phyloP scores from a whole-genome alignment of 1,284 basidiomycete species.

The Mycocalia duriaeana region DNA sequence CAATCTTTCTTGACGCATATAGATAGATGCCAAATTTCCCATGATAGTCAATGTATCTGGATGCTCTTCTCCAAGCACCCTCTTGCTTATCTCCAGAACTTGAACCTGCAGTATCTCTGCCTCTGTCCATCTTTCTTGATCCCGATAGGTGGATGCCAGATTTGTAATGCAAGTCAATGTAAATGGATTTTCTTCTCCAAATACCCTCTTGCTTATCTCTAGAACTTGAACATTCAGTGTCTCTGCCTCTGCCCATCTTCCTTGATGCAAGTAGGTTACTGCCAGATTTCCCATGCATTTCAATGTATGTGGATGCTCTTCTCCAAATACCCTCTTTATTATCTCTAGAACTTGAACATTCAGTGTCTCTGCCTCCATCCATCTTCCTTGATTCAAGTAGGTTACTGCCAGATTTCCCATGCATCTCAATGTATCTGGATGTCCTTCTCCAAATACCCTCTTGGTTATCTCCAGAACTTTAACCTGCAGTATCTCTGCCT shows the following conservation, averaged over 20 bases:
- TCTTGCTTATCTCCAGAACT: constrained; percentile 3
- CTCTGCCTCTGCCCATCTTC: constrained; percentile 1
- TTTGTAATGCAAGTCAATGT: neutral
- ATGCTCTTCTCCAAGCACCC: constrained; percentile 7
- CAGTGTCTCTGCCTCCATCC: neutral
- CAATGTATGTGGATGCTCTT: constrained; percentile 9
- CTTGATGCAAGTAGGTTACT: neutral
- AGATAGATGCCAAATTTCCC: constrained; percentile 3
- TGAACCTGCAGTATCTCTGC: neutral
- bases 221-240: neutral
- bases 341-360: constrained; percentile 1
- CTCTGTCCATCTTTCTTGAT: neutral
- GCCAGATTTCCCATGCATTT: constrained; percentile 1
- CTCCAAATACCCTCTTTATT: constrained; percentile 5
- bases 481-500: constrained; percentile 5
- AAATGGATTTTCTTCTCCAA: neutral
- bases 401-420: neutral
- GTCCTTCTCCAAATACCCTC: neutral
- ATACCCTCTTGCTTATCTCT: neutral
- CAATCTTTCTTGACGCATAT: neutral
- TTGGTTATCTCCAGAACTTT: neutral
- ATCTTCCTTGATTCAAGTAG: neutral
- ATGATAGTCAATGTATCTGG: constrained; percentile 5
- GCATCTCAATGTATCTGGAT: neutral
- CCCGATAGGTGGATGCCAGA: neutral